Conservation (phyloP, 306 rosid genomes). For the Quercus dentata region DNA sequence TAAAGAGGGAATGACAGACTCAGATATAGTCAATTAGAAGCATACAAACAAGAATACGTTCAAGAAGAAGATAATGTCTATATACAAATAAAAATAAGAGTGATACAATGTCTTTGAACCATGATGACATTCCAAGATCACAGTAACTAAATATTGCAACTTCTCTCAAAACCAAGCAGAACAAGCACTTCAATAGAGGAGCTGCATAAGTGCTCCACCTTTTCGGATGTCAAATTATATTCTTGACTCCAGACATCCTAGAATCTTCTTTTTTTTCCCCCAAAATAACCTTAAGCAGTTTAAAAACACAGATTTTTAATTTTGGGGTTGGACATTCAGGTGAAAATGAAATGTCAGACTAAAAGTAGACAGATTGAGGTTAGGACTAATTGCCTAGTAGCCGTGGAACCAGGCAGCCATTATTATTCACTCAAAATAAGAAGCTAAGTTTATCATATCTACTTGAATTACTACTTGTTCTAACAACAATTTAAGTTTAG, state of each 20-base stretch:
- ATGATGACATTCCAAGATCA: background rate
- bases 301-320: no score
- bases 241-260: background rate
- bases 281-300: no score
- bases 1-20: background rate
- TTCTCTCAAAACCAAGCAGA: no score
- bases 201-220: background rate
- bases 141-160: no score
- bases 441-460: background rate
- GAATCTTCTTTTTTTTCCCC: background rate
- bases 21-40: background rate
- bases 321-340: no score
- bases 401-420: background rate
- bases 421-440: background rate
- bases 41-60: background rate
- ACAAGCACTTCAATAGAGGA: background rate
- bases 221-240: background rate
- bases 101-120: background rate
- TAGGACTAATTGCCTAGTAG: no score
- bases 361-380: no score
- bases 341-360: background rate
- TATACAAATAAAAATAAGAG: background rate
- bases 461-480: background rate
- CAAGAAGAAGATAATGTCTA: background rate
- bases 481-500: background rate